Base-by-base conservation (phyloP, 257 asterid genomes). In the Ophiorrhiza pumila region DNA sequence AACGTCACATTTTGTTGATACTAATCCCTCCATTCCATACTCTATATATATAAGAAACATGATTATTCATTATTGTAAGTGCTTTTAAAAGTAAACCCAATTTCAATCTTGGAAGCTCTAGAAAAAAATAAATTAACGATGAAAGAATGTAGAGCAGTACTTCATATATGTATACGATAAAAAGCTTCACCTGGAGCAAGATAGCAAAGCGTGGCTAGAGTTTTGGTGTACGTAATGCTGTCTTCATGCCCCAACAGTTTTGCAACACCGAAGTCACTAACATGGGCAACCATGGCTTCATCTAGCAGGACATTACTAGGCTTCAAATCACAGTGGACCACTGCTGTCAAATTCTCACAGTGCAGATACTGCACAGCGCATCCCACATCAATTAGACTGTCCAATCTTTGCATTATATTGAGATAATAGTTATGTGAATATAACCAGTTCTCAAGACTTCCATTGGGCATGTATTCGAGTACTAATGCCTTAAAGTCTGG, bases 371-470 rank as follows among this genome's bases (percentile, higher is more conserved):
- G 31, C 23, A 69, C 32, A 3, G 74, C 63, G 2, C 22, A 34
- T 1, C 64, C 74, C 10, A 37, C 53, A n/a, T 69, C 64, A 22
- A n/a, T 47, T 18, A 29, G 2, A 2, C 27, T 29, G n/a, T 58
- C 20, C 22, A 58, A 29, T 58, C 64, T 58, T 34, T 69, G 63
- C 50, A 35, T 11, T 0, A 53, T 0, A 14, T 53, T 3, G 12
- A 69, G 25, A 9, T 7, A 53, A 69, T 23, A 45, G 6, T 69
- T 5, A 1, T 53, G 22, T 0, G 65, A 69, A 31, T 69, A 23
- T 49, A 69, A n/a, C 74, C 65, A 52, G 23, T 53, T 69, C 8
- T 69, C 74, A n/a, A 69, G 74, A 15, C 49, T 53, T 22, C 63
- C 73, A 50, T 50, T 50, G 14, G 73, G 43, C 63, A 68, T 50